Conservation (phyloP, 352 stramenopile genomes). For the Pythium guiyangense region DNA sequence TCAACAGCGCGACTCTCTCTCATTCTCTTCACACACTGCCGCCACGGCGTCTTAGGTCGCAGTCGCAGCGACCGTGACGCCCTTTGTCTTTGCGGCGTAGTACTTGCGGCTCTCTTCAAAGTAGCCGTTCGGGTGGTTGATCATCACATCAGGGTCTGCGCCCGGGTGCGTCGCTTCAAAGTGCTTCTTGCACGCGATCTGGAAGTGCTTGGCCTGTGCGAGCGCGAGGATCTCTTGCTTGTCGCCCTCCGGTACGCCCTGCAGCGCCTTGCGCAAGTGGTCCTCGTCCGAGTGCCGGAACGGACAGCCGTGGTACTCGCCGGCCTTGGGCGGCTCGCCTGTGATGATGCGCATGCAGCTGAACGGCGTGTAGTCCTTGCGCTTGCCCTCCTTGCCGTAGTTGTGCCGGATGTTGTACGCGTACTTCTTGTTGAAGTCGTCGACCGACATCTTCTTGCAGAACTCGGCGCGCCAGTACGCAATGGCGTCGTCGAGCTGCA, state of each 20-base stretch:
- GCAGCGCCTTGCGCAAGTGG: slow-evolving; percentile 88
- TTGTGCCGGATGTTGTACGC: slow-evolving; percentile 99
- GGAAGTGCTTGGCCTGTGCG: slow-evolving; percentile 92
- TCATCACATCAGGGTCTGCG: slow-evolving; percentile 86
- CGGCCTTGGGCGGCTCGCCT: slow-evolving; percentile 87
- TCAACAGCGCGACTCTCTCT: background rate
- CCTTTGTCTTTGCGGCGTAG: slow-evolving; percentile 80
- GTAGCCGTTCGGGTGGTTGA: slow-evolving; percentile 99
- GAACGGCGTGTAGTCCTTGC: slow-evolving; percentile 95
- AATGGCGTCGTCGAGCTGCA: slow-evolving; percentile 96
- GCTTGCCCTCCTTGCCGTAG: slow-evolving; percentile 99
- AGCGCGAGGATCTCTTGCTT: slow-evolving; percentile 92
- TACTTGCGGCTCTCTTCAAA: slow-evolving; percentile 96
- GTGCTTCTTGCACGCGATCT: slow-evolving; percentile 98
- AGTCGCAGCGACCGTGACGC: slow-evolving; percentile 37
- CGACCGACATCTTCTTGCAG: slow-evolving; percentile 92
- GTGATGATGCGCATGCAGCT: slow-evolving; percentile 98
- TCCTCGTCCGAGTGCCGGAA: slow-evolving; percentile 95
- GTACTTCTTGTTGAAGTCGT: slow-evolving; percentile 99
- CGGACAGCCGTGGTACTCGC: slow-evolving; percentile 97
- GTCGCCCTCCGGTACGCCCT: slow-evolving; percentile 71
- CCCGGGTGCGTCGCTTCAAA: slow-evolving; percentile 94
- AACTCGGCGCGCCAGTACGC: slow-evolving; percentile 95
- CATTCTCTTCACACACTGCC: no score
- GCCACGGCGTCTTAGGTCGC: background rate